phyloP scores from a whole-genome alignment of 768 basidiomycete genomes.

The Suillus decipiens region DNA sequence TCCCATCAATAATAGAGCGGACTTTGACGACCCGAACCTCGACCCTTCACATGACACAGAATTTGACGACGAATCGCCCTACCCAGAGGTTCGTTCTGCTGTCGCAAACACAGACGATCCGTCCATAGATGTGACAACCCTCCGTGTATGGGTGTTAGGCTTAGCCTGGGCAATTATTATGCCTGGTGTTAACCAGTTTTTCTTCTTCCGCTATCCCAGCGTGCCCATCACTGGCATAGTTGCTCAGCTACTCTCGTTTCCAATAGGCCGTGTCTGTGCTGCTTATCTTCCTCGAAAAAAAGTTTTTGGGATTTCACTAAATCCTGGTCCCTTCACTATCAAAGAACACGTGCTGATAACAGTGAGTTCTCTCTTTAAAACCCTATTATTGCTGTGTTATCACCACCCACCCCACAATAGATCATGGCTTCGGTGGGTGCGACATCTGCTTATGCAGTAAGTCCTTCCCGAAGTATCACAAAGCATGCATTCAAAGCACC shows the following conservation, averaged over 20 bases:
- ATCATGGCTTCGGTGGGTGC: slow-evolving; percentile 62
- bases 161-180: slow-evolving; percentile 66
- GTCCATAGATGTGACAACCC: slow-evolving; percentile 57
- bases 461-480: slow-evolving; percentile 20
- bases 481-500: slow-evolving; percentile 10
- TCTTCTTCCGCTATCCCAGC: slow-evolving; percentile 74
- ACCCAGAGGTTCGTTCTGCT: slow-evolving; percentile 71
- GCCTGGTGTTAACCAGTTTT: slow-evolving; percentile 71
- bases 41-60: slow-evolving; percentile 16
- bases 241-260: slow-evolving; percentile 72
- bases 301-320: slow-evolving; percentile 62
- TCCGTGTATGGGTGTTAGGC: slow-evolving; percentile 76
- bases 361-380: slow-evolving; percentile 37
- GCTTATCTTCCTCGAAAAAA: slow-evolving; percentile 52
- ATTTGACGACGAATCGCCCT: slow-evolving; percentile 65
- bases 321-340: slow-evolving; percentile 76
- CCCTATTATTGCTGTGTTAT: slow-evolving; percentile 32
- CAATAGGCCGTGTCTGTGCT: slow-evolving; percentile 62
- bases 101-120: slow-evolving; percentile 75
- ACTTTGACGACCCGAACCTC: slow-evolving; percentile 30
- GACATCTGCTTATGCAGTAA: slow-evolving; percentile 60
- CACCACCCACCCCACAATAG: slow-evolving; percentile 25
- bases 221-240: slow-evolving; percentile 65
- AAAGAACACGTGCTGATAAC: slow-evolving; percentile 76
- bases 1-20: slow-evolving; percentile 12